phyloP scores from a whole-genome alignment of 805 yeast species.

The Babjeviella inositovora region DNA sequence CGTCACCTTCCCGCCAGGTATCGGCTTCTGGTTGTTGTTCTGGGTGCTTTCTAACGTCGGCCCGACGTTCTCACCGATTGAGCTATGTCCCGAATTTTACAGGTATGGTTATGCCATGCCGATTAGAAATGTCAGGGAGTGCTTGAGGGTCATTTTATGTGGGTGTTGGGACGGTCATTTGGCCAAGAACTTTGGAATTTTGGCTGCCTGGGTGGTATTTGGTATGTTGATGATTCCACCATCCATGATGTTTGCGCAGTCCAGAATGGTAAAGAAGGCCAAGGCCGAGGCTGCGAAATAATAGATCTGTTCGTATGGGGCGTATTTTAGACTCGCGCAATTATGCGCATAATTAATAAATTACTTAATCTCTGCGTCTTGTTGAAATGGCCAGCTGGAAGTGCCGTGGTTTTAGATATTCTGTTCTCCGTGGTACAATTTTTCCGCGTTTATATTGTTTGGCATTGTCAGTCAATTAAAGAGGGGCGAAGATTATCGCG shows the following conservation, averaged over 20 bases:
- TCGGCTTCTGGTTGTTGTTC: constrained; percentile 58
- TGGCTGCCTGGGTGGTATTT: constrained; percentile 44
- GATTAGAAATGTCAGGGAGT: constrained; percentile 46
- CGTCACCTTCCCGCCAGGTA: constrained; percentile 38
- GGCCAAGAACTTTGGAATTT: constrained; percentile 45
- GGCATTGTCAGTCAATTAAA: too few relatives aligned
- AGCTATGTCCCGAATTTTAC: constrained; percentile 36
- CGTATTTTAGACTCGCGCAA: too few relatives aligned
- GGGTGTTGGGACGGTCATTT: constrained; percentile 36
- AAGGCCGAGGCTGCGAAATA: too few relatives aligned
- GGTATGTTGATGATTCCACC: constrained; percentile 26
- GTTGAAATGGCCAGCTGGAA: too few relatives aligned
- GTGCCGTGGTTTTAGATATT: too few relatives aligned
- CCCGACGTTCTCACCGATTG: constrained; percentile 54
- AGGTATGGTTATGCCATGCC: constrained; percentile 59
- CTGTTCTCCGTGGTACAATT: too few relatives aligned
- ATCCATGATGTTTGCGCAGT: constrained; percentile 22
- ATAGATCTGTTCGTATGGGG: too few relatives aligned
- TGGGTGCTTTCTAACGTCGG: constrained; percentile 60
- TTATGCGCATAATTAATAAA: too few relatives aligned
- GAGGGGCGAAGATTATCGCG: too few relatives aligned
- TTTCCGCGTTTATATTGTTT: too few relatives aligned
- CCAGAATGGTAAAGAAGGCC: constrained; percentile 14
- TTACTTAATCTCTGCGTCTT: too few relatives aligned
- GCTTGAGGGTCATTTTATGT: constrained; percentile 41